Conservation (phyloP, 2,329 filamentous ascomycete genomes). For the Cordyceps javanica region DNA sequence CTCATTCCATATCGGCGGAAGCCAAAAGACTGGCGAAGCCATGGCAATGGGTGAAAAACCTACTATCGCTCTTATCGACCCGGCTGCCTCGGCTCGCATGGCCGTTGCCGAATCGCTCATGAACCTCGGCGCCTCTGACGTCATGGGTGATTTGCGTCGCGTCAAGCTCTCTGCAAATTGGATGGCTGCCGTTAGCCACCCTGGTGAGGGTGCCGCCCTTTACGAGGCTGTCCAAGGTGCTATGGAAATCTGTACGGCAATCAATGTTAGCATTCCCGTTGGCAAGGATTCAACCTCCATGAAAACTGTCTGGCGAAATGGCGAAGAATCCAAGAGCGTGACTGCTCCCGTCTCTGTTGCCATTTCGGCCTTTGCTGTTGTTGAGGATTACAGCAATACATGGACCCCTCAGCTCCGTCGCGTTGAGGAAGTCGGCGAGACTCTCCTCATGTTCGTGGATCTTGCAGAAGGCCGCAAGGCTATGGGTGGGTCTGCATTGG, state of each 20-base stretch:
- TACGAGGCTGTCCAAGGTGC: slow-evolving; percentile 93
- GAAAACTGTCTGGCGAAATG: slow-evolving; percentile 92
- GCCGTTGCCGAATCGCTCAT: slow-evolving; percentile 89
- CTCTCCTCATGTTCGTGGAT: slow-evolving; percentile 84
- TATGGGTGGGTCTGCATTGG: slow-evolving; percentile 84
- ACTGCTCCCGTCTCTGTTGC: slow-evolving; percentile 88
- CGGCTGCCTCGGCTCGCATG: slow-evolving; percentile 90
- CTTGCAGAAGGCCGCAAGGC: slow-evolving; percentile 74
- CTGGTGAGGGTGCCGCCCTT: slow-evolving; percentile 83
- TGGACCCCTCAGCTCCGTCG: slow-evolving; percentile 89
- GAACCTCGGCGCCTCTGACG: slow-evolving; percentile 77
- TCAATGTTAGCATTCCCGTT: slow-evolving; percentile 92
- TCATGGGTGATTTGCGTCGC: slow-evolving; percentile 65
- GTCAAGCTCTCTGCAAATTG: slow-evolving; percentile 93
- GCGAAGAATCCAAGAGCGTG: slow-evolving; percentile 68
- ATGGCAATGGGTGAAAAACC: slow-evolving; percentile 97
- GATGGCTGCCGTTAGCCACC: slow-evolving; percentile 96
- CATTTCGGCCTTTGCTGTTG: slow-evolving; percentile 83
- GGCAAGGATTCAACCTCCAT: slow-evolving; percentile 98
- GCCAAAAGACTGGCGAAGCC: slow-evolving; percentile 78
- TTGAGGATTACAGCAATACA: slow-evolving; percentile 74
- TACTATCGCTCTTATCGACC: slow-evolving; percentile 79
- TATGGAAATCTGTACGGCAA: slow-evolving; percentile 80
- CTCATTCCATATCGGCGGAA: slow-evolving; percentile 59
- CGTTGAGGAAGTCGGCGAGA: slow-evolving; percentile 81